Evolutionary conservation across 345 rosid species (phyloP), one percentile per base, ranked within the genome.

Genomic region (Rhodamnia rubescens): DNA sequence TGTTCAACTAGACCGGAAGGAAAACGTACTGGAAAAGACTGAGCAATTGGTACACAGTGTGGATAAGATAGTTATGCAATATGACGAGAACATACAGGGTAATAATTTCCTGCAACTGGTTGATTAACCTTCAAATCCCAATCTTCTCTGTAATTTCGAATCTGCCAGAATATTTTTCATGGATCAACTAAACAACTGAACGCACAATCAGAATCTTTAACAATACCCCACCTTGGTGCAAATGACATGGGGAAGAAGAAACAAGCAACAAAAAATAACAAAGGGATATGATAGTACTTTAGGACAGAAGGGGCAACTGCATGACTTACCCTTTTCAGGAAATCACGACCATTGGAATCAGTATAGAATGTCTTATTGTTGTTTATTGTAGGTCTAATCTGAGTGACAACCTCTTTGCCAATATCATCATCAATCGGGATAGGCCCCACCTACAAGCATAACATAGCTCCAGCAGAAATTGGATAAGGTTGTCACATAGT

Each of bases 61-160:
- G 75, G 42, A 64, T 64, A 29, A 64, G 75, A 64, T 80, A n/a
- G 53, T 22, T 80, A 40, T 47, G 9, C 53, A 22, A 82, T 7
- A n/a, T 50, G 42, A 83, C 49, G 16, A 84, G 27, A 56, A 42
- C 96, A 86, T 93, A 94, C 98, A 26, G 98, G 98, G 88, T 96
- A 96, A 88, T 96, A 96, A 85, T 96, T 96, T 90, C 98, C 98
- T 85, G 98, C 96, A 84, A 91, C 91, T n/a, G 96, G 98, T 88
- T 95, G 95, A 90, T 93, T 92, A 86, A 95, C 98, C 92, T 96
- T 91, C 84, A 96, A 92, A 82, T 95, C 87, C 99, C 99, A 96
- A 88, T 96, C 98, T 52, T 92, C 61, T 87, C 99, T 92, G 89
- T 94, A 92, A 89, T 96, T 95, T 88, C 98, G 95, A 90, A 96